Evolutionary conservation across 208 protist species (phyloP).

Genomic region (Leishmania turanica): DNA sequence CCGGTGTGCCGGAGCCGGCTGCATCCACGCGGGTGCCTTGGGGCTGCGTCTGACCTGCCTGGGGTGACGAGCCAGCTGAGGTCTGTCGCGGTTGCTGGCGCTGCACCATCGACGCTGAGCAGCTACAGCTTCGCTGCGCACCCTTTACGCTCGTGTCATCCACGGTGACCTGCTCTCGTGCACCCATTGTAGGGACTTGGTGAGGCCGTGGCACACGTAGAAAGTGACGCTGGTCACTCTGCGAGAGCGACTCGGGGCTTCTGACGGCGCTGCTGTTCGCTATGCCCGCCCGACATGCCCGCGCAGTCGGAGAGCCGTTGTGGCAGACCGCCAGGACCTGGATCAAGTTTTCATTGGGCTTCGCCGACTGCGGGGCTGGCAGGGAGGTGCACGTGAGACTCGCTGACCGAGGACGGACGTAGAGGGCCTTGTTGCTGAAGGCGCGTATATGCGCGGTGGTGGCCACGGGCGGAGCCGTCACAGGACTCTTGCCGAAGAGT

Average conservation of each 20-base stretch:
- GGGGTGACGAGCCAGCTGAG: neutral
- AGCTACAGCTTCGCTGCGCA: neutral
- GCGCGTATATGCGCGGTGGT: constrained; percentile 5
- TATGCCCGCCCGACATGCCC: neutral
- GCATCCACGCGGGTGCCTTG: neutral
- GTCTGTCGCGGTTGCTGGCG: constrained; percentile 2
- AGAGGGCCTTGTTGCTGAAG: constrained; percentile 20
- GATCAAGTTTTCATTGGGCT: neutral
- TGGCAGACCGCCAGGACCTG: neutral
- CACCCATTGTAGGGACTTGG: neutral
- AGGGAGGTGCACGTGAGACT: constrained; percentile 8
- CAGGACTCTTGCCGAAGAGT: neutral
- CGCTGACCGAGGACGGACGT: constrained; percentile 20
- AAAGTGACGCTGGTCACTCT: neutral
- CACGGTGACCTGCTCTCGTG: neutral
- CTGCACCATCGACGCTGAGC: neutral
- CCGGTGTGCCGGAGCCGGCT: neutral
- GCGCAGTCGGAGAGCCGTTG: neutral
- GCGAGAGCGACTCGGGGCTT: constrained; percentile 1
- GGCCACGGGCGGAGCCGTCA: neutral
- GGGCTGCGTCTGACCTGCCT: neutral
- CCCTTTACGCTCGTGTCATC: neutral
- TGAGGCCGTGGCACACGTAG: neutral
- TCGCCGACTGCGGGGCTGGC: neutral
- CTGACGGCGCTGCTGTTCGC: neutral